Conservation (phyloP, 495 filamentous ascomycete species). For the Coniosporium apollinis region DNA sequence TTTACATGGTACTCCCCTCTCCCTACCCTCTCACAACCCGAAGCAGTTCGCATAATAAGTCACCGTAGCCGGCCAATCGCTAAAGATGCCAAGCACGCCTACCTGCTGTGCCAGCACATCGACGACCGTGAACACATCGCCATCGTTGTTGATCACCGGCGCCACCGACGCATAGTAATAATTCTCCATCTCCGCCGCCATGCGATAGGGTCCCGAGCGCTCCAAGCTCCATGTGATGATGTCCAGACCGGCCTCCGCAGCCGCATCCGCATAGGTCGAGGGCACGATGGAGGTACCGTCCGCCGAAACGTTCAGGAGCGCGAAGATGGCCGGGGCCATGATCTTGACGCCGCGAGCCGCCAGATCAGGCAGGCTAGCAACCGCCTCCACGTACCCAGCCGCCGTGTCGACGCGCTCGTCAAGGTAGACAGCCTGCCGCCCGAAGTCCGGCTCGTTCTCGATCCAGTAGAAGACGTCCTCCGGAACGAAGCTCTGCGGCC, state of each 20-base stretch:
- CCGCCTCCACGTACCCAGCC: conserved; percentile 27
- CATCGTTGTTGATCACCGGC: conserved; percentile 35
- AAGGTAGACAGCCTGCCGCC: conserved; percentile 38
- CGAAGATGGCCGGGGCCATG: conserved; percentile 18
- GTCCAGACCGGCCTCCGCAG: conserved; percentile 35
- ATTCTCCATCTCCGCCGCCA: conserved; percentile 19
- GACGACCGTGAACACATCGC: conserved; percentile 39
- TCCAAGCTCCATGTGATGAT: conserved; percentile 48
- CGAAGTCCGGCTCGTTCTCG: conserved; percentile 36
- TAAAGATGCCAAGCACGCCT: conserved; percentile 37
- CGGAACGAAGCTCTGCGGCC: conserved; percentile 41
- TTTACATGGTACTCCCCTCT: too few relatives aligned
- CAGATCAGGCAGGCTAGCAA: conserved; percentile 30
- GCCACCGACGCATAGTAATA: conserved; percentile 39
- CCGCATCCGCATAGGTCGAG: conserved; percentile 24
- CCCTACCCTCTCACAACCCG: conserved; percentile 14
- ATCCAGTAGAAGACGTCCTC: conserved; percentile 47
- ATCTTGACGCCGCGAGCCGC: conserved; percentile 22
- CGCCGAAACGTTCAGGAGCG: conserved; percentile 11
- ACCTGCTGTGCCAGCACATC: conserved; percentile 41
- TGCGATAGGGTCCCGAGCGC: conserved; percentile 28
- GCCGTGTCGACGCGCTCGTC: conserved; percentile 35
- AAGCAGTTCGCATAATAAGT: conserved; percentile 50
- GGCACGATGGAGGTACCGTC: conserved; percentile 20
- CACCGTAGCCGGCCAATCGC: conserved; percentile 43